Base-by-base conservation (phyloP, 2,329 filamentous ascomycete species). In the Penicillium concentricum region DNA sequence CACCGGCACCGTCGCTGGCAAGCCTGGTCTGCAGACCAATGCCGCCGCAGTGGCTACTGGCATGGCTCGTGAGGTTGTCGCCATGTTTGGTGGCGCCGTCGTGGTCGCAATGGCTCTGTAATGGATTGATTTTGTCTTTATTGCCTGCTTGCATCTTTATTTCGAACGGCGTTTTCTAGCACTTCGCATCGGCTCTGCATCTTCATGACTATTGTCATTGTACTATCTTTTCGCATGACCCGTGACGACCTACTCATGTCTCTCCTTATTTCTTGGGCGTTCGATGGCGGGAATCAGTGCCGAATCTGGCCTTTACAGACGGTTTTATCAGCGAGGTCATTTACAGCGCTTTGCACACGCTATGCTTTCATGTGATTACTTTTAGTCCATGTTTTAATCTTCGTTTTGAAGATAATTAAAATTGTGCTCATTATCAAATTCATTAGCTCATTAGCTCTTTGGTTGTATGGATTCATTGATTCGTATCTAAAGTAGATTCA, bases 81-180 rank as follows among this genome's bases (percentile, higher is more conserved):
- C 70, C n/a, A 69, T 78, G 61, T 53, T 79, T 34, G 75, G 76
- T 7, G 75, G 74, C 30, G 76, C 74, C n/a, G 67, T 76, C 32
- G 63, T 71, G 24, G 67, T 77, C 45, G 76, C 73, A 26, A 71
- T 77, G 63, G 71, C 68, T 24, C 62, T 77, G 34, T 77, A 69
- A 67, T 43, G 16, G n/a, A 37, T 22, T 2, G 2, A 15, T 32
- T 48, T 28, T 20, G 13, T 16, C 16, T 35, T 35, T n/a, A 10
- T 45, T 20, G 41, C 45, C 41, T 39, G 6, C 22, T 43, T 35
- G 43, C 52, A 35, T 56, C 1, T 28, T 52, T 30, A 50, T 41
- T 30, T 46, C 42, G 18, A 38, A 18, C 50, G 56, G 54, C 51
- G 20, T 55, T 47, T 24, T 49, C n/a, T 30, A 56, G 41, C 48